A percentile compares a stretch with the other conserved stretches of the same genome.
phyloP scores from a whole-genome alignment of 148 eudicot species.

The Camellia lanceoleosa region DNA sequence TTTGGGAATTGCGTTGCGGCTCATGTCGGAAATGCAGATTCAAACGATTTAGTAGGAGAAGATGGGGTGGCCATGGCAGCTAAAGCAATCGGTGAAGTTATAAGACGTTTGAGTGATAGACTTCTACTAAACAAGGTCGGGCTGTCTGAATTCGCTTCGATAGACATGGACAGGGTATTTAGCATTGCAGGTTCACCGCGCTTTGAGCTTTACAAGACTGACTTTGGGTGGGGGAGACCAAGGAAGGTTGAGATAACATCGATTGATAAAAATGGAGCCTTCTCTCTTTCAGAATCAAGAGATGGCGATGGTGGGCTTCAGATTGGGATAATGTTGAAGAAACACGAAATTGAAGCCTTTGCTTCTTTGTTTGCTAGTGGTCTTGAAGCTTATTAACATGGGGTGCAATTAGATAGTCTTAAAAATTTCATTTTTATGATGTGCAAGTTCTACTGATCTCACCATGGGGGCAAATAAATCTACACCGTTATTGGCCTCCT shows the following conservation, averaged over 20 bases:
- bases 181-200: slow-evolving; percentile 11
- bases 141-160: too few species aligned
- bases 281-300: slow-evolving; percentile 11
- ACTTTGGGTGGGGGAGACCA: slow-evolving; percentile 18
- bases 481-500: too few species aligned
- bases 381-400: not conserved
- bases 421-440: too few species aligned
- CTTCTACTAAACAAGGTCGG: not conserved
- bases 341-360: slow-evolving; percentile 10
- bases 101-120: not conserved
- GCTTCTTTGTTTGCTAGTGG: slow-evolving; percentile 10
- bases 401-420: too few species aligned
- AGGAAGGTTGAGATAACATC: slow-evolving; percentile 5
- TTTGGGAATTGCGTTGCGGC: slow-evolving; percentile 15
- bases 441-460: too few species aligned
- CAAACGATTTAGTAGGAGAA: not conserved
- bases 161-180: not conserved
- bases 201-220: slow-evolving; percentile 10
- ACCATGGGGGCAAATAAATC: too few species aligned
- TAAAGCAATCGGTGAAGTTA: not conserved
- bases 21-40: not conserved
- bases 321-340: slow-evolving; percentile 10
- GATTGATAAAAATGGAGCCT: not conserved
- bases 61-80: slow-evolving; percentile 13
- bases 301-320: slow-evolving; percentile 9